Percentiles rank a stretch among this genome's conserved stretches.
These are phyloP conservation scores for Posidonia australis DNA, from an alignment of 106 monocot species.

Conservation along the genomic window DNA sequence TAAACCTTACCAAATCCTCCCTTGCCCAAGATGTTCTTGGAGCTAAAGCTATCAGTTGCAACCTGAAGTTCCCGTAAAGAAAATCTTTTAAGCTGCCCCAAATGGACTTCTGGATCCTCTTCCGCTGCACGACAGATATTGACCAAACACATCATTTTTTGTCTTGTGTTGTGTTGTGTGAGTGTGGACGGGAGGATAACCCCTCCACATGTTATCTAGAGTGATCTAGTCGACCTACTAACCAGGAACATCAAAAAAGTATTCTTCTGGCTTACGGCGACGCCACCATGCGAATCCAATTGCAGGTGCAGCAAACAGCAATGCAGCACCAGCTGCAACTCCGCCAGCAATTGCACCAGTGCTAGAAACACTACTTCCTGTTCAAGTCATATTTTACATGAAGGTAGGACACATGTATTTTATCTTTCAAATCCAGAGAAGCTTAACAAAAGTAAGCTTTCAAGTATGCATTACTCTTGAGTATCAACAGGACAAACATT, in stretches of 20 bases:
- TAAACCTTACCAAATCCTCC: conserved; percentile 73
- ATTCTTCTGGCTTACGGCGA: conserved; percentile 45
- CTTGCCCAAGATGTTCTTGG: conserved; percentile 56
- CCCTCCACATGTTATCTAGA: too few relatives aligned
- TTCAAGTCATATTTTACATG: conserved; percentile 1
- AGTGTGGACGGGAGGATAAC: too few relatives aligned
- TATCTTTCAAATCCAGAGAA: too few relatives aligned
- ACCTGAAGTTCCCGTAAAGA: conserved; percentile 60
- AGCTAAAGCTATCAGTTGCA: conserved; percentile 60
- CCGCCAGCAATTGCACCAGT: conserved; percentile 57
- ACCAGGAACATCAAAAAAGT: conserved; percentile 58
- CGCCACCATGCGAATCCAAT: conserved; percentile 61
- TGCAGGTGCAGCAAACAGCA: conserved; percentile 49
- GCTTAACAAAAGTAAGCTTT: too few relatives aligned
- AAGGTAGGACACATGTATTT: too few relatives aligned
- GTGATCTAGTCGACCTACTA: background rate
- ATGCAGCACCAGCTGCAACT: conserved; percentile 48
- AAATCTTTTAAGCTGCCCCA: conserved; percentile 66
- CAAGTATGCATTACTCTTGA: too few relatives aligned
- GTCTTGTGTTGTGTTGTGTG: background rate
- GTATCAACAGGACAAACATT: too few relatives aligned
- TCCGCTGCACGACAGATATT: conserved; percentile 30
- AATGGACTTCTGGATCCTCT: conserved; percentile 63
- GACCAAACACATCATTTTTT: background rate
- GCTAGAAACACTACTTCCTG: conserved; percentile 34